A percentile compares a stretch with the other conserved stretches of the same genome.
Conservation (phyloP, 257 asterid species). For the Plantago elongata region DNA sequence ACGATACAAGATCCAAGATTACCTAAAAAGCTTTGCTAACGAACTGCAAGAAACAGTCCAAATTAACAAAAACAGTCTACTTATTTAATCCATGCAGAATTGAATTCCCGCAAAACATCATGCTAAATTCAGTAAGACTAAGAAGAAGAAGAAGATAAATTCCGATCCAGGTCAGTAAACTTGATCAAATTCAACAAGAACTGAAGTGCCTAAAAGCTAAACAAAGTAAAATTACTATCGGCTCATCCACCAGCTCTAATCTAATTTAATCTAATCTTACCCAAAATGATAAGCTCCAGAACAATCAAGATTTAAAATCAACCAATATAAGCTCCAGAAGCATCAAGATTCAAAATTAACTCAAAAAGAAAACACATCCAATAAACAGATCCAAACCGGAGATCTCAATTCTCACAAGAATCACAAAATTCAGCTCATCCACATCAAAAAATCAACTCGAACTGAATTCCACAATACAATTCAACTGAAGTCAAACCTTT, state of each 20-base stretch:
- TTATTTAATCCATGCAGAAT: no score
- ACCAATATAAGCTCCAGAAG: background rate
- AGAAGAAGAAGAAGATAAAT: background rate
- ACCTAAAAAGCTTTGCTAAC: no score
- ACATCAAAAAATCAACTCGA: constrained; percentile 21
- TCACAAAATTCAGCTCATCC: constrained; percentile 19
- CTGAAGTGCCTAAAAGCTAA: background rate
- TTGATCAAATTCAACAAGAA: background rate
- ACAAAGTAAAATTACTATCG: background rate
- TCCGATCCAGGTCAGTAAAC: constrained; percentile 4
- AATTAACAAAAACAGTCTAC: no score
- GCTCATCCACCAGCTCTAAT: background rate
- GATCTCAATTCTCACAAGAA: constrained; percentile 20
- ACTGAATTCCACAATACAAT: constrained; percentile 10
- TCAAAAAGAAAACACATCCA: background rate
- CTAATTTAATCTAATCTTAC: constrained; percentile 5
- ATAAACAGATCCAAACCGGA: constrained; percentile 14
- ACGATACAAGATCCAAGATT: no score
- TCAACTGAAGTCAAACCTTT: constrained; percentile 41
- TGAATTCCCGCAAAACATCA: background rate
- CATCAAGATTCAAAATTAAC: background rate
- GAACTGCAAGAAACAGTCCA: no score
- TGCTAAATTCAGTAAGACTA: constrained; percentile 2
- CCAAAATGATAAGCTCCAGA: constrained; percentile 6
- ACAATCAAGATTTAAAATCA: background rate